Conservation (phyloP, 208 protist genomes). For the Trichomonas vaginalis region DNA sequence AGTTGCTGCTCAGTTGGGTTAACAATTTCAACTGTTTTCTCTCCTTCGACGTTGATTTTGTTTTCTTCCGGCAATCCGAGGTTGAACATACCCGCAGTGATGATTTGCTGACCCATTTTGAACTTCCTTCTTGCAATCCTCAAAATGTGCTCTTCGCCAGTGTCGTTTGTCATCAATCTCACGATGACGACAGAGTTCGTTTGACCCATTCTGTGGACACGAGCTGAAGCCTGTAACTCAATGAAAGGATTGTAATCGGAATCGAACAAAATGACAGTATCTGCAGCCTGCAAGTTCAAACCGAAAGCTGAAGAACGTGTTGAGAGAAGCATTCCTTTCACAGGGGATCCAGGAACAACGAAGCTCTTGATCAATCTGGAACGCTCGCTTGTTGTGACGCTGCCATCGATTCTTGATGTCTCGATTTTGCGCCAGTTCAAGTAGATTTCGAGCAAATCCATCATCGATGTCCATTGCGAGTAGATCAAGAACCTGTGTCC, state of each 20-base stretch:
- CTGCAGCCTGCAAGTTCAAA: conserved; percentile 90
- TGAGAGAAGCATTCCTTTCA: conserved; percentile 58
- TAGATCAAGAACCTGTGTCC: conserved; percentile 78
- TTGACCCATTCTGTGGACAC: conserved; percentile 77
- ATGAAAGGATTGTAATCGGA: conserved; percentile 92
- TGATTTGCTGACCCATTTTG: conserved; percentile 50
- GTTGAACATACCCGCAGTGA: background rate
- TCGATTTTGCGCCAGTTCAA: conserved; percentile 41
- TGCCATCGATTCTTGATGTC: conserved; percentile 48
- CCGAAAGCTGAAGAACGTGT: conserved; percentile 88
- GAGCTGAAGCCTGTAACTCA: conserved; percentile 90
- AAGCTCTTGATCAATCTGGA: conserved; percentile 39
- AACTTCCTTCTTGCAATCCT: conserved; percentile 61
- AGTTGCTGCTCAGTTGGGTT: background rate
- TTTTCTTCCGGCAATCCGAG: background rate
- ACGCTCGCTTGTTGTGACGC: background rate
- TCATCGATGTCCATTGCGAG: conserved; percentile 67
- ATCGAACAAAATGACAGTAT: conserved; percentile 93
- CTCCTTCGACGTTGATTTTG: background rate
- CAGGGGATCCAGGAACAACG: conserved; percentile 20
- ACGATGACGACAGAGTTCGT: conserved; percentile 62
- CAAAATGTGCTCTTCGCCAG: conserved; percentile 73
- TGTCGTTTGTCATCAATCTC: conserved; percentile 66
- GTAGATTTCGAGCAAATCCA: conserved; percentile 71
- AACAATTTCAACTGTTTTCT: background rate